Conservation (phyloP, 2,329 filamentous ascomycete genomes). For the Cordyceps cateniannulata region DNA sequence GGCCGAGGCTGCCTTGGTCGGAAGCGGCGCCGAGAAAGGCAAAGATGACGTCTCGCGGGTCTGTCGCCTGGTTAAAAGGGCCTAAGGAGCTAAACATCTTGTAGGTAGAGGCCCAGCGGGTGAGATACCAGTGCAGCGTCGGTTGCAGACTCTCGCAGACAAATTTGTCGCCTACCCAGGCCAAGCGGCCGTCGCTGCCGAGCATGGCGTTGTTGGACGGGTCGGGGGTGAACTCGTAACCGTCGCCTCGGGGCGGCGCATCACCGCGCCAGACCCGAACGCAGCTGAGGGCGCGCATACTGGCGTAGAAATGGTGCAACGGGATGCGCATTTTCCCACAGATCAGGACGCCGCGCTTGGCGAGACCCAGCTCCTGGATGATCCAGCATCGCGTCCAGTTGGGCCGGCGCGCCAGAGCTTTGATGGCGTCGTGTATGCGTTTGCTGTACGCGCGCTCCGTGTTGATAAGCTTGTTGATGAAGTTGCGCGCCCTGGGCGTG, state of each 20-base stretch:
- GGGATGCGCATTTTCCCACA: neutral
- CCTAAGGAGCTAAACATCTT: neutral
- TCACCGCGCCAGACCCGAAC: neutral
- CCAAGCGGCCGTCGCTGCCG: neutral
- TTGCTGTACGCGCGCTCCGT: neutral
- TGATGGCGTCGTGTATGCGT: neutral
- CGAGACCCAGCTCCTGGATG: neutral
- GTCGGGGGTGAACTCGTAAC: neutral
- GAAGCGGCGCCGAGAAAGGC: neutral
- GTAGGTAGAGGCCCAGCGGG: neutral
- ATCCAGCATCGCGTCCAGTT: neutral
- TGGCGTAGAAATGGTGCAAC: neutral
- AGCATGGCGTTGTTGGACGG: neutral
- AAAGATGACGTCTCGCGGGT: constrained; percentile 3
- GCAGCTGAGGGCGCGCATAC: neutral
- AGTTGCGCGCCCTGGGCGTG: neutral
- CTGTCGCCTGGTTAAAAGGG: neutral
- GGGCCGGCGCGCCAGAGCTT: neutral
- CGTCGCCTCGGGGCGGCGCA: neutral
- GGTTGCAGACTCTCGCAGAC: neutral
- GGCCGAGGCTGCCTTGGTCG: neutral
- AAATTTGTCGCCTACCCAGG: neutral
- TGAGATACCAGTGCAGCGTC: neutral
- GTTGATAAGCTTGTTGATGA: neutral
- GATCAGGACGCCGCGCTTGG: neutral